phyloP scores from a whole-genome alignment of 805 yeast species.

The Yamadazyma endophytica region DNA sequence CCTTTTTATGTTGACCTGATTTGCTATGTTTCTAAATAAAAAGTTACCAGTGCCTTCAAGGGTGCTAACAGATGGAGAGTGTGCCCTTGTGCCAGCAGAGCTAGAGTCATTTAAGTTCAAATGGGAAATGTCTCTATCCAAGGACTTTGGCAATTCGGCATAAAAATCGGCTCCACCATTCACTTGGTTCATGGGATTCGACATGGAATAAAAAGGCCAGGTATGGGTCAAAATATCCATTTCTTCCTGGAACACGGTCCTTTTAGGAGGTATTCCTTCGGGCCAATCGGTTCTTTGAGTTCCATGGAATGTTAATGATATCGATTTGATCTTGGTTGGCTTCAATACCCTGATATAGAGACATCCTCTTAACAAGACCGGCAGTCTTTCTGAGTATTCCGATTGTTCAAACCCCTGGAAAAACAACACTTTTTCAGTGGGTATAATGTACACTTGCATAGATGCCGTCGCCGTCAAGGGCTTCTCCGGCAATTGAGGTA shows the following conservation, averaged over 20 bases:
- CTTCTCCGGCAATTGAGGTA: conserved; percentile 48
- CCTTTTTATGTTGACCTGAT: conserved; percentile 24
- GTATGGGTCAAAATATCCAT: conserved; percentile 69
- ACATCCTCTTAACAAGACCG: conserved; percentile 79
- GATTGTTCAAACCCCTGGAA: conserved; percentile 74
- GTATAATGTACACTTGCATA: conserved; percentile 63
- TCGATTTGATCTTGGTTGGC: conserved; percentile 64
- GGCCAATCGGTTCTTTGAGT: conserved; percentile 88
- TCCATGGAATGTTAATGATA: conserved; percentile 63
- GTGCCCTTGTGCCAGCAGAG: conserved; percentile 10
- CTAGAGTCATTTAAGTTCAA: conserved; percentile 29
- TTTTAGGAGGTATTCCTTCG: conserved; percentile 94
- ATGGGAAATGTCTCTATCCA: conserved; percentile 29
- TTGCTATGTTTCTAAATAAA: conserved; percentile 16
- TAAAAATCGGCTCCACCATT: conserved; percentile 49
- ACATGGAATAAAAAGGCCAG: conserved; percentile 75
- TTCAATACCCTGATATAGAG: conserved; percentile 65
- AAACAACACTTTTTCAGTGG: conserved; percentile 77
- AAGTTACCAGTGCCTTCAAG: conserved; percentile 15
- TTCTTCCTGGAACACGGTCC: conserved; percentile 59
- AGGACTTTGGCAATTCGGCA: conserved; percentile 20
- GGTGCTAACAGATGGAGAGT: conserved; percentile 4
- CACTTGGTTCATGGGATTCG: conserved; percentile 13
- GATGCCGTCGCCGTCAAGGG: conserved; percentile 63
- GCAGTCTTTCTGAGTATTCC: conserved; percentile 65